Conservation (phyloP, 2,329 filamentous ascomycete genomes). For the Cladophialophora immunda region DNA sequence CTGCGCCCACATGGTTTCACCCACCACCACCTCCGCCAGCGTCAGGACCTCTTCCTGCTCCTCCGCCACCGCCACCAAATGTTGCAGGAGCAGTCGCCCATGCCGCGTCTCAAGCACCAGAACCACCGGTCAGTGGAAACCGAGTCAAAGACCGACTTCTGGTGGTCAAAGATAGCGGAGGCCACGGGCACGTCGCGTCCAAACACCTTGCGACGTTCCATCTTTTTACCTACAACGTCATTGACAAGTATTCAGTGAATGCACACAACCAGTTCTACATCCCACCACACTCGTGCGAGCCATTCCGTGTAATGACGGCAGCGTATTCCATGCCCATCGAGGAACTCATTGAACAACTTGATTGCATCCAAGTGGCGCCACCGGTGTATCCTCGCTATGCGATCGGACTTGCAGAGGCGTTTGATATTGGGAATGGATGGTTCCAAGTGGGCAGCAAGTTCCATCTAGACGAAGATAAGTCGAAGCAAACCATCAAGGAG, state of each 20-base stretch:
- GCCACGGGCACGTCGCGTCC: conserved; percentile 31
- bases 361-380: conserved; percentile 58
- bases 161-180: conserved; percentile 32
- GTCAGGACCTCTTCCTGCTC: conserved; percentile 5
- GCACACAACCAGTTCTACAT: conserved; percentile 49
- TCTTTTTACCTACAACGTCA: conserved; percentile 48
- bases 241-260: conserved; percentile 34
- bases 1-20: conserved; percentile 16
- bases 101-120: conserved; percentile 28
- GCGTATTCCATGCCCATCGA: conserved; percentile 57
- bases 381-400: conserved; percentile 38
- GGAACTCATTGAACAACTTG: conserved; percentile 67
- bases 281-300: conserved; percentile 60
- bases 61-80: conserved; percentile 24
- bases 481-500: conserved; percentile 61
- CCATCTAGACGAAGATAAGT: conserved; percentile 59
- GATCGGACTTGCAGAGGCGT: conserved; percentile 65
- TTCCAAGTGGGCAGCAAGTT: conserved; percentile 68
- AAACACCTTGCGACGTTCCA: conserved; percentile 43
- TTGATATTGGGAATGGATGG: conserved; percentile 63
- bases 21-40: conserved; percentile 25
- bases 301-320: conserved; percentile 66
- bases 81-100: conserved; percentile 26
- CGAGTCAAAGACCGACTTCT: conserved; percentile 38
- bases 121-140: conserved; percentile 39